Conservation (phyloP, 2,329 filamentous ascomycete species). For the Lachnellula cervina region DNA sequence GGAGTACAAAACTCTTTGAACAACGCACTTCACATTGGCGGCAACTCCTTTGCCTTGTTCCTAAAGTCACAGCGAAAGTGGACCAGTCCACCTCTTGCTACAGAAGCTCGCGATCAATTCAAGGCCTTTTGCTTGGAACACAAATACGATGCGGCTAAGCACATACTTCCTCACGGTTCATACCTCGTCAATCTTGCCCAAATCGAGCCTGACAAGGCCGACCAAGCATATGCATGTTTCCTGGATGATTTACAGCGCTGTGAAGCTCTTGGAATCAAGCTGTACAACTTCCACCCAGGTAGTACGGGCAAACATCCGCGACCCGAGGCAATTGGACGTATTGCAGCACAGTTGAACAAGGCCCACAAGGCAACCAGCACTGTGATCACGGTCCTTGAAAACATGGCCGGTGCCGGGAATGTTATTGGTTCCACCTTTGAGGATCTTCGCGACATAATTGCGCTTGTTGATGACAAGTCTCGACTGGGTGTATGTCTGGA, state of each 20-base stretch:
- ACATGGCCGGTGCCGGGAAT: constrained; percentile 89
- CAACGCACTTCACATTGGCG: constrained; percentile 76
- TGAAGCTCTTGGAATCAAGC: constrained; percentile 74
- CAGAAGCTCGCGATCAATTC: constrained; percentile 66
- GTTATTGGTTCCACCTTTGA: constrained; percentile 81
- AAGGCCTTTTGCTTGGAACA: constrained; percentile 61
- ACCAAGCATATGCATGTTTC: constrained; percentile 81
- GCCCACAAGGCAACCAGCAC: constrained; percentile 70
- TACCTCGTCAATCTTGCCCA: constrained; percentile 97
- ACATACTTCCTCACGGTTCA: constrained; percentile 86
- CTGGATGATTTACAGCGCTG: constrained; percentile 84
- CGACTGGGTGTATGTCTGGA: constrained; percentile 93
- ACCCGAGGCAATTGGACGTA: constrained; percentile 66
- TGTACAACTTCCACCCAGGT: constrained; percentile 99
- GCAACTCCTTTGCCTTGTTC: constrained; percentile 91
- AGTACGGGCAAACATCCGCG: constrained; percentile 66
- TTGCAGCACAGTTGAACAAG: constrained; percentile 76
- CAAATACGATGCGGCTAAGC: constrained; percentile 64
- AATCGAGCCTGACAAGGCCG: constrained; percentile 70
- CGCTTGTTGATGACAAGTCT: constrained; percentile 69
- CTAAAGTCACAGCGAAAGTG: constrained; percentile 96
- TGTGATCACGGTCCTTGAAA: constrained; percentile 85
- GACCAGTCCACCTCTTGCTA: constrained; percentile 72
- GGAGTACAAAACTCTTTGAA: constrained; percentile 83
- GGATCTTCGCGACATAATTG: constrained; percentile 82